phyloP scores from a whole-genome alignment of 2,329 filamentous ascomycete genomes.

The Dothidotthia symphoricarpi region DNA sequence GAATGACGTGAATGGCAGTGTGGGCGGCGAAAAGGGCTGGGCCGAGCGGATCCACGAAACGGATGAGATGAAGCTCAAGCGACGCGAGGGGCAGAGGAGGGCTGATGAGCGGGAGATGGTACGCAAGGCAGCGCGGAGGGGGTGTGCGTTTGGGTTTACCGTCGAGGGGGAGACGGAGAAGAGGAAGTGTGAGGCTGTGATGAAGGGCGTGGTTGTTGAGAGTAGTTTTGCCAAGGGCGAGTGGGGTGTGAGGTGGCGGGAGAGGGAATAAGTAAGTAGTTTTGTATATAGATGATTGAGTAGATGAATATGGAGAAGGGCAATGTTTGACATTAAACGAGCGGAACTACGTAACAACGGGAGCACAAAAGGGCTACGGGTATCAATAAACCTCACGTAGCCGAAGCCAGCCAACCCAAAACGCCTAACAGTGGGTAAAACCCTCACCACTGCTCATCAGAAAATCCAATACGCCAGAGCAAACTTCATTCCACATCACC shows the following conservation, averaged over 20 bases:
- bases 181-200: conserved; percentile 58
- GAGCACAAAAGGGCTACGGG: too few relatives aligned
- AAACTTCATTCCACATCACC: too few relatives aligned
- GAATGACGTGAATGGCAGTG: conserved; percentile 57
- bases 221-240: conserved; percentile 61
- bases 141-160: conserved; percentile 56
- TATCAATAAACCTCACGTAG: too few relatives aligned
- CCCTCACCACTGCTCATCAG: too few relatives aligned
- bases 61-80: conserved; percentile 51
- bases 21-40: conserved; percentile 56
- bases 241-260: conserved; percentile 59
- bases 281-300: too few relatives aligned
- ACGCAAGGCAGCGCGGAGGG: conserved; percentile 61
- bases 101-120: conserved; percentile 58
- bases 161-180: conserved; percentile 26
- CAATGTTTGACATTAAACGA: too few relatives aligned
- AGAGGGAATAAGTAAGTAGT: conserved; percentile 34
- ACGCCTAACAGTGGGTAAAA: too few relatives aligned
- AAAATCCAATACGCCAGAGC: too few relatives aligned
- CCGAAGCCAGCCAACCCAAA: too few relatives aligned
- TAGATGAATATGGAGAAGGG: too few relatives aligned
- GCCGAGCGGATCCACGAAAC: conserved; percentile 55
- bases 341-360: too few relatives aligned
- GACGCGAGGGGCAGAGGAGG: conserved; percentile 50
- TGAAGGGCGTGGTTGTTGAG: conserved; percentile 59